Evolutionary conservation across 495 filamentous ascomycete genomes (phyloP), one percentile per base, ranked within the genome.

Genomic region (Trichocladium antarcticum): DNA sequence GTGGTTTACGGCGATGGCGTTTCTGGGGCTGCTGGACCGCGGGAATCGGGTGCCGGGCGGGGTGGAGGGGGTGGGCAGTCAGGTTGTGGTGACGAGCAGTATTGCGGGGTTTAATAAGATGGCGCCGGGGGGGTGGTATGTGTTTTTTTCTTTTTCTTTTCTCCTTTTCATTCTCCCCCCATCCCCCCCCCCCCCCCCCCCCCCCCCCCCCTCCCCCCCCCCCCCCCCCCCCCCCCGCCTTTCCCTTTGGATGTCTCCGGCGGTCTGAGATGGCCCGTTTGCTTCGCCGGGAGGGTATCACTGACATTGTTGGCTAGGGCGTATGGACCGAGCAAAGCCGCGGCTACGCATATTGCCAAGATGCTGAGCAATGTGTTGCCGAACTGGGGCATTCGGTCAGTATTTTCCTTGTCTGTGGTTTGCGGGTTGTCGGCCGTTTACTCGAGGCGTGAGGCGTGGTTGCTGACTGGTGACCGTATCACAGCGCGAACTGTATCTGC

Each of bases 11-110:
- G 61, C 74, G 12, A 67, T 84, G 43, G 77, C 81, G 0, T 84
- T 85, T 53, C 53, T 85, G 36, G 72, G 72, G 11, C 57, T 87
- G 17, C 69, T 87, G 0, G 77, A 80, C 6, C 68, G 68, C 1
- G 81, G 79, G 8, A 87, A 87, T 56, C 70, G 72, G 17, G 15
- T 5, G 19, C 21, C 11, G 5, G 38, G 16, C 10, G 45, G 41
- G 11, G 35, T 38, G 27, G 22, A 0, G 2, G 54, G 43, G 21
- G 45, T 47, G 14, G 10, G 62, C 28, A 77, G 77, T 16, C 83
- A 85, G 66, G 72, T 87, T 6, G 65, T 86, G 14, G 74, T 80
- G 10, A 77, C 78, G 6, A 78, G 73, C 57, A 77, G 71, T n/a
- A 80, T 85, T 54, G 80, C 69, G 0, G 77, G 65, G 2, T 80